These are phyloP conservation scores for Sporisorium reilianum DNA, from an alignment of 1,284 basidiomycete genomes.

Conservation along the genomic window DNA sequence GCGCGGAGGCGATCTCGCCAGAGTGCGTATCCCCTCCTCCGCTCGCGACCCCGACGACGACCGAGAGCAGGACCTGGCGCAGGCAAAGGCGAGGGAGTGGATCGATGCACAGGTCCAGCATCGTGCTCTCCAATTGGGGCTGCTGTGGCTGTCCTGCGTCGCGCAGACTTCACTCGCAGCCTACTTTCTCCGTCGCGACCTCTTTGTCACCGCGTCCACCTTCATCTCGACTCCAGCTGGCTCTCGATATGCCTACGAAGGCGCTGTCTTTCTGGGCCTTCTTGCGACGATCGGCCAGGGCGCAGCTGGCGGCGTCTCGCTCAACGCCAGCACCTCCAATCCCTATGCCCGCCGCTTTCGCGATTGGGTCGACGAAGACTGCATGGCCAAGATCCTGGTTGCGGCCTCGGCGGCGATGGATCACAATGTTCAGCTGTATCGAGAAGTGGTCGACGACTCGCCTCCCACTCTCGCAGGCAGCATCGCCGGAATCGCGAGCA, in stretches of 20 bases:
- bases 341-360: slow-evolving; percentile 51
- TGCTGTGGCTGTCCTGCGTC: slow-evolving; percentile 56
- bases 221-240: slow-evolving; percentile 40
- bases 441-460: slow-evolving; percentile 44
- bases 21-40: slow-evolving; percentile 39
- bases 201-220: slow-evolving; percentile 54
- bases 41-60: slow-evolving; percentile 28
- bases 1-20: slow-evolving; percentile 41
- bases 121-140: slow-evolving; percentile 52
- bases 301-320: slow-evolving; percentile 26
- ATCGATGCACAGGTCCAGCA: slow-evolving; percentile 49
- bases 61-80: slow-evolving; percentile 20
- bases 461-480: slow-evolving; percentile 36
- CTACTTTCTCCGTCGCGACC: slow-evolving; percentile 63
- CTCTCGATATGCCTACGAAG: slow-evolving; percentile 54
- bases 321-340: slow-evolving; percentile 48
- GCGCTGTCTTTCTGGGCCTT: slow-evolving; percentile 57
- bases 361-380: slow-evolving; percentile 55
- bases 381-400: slow-evolving; percentile 44
- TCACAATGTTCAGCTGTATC: slow-evolving; percentile 31
- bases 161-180: slow-evolving; percentile 58
- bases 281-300: slow-evolving; percentile 63
- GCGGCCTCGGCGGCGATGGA: slow-evolving; percentile 40
- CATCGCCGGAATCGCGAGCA: slow-evolving; percentile 40
- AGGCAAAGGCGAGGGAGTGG: slow-evolving; percentile 39